Base-by-base conservation (phyloP, 2,329 filamentous ascomycete genomes). In the Fusarium equiseti region DNA sequence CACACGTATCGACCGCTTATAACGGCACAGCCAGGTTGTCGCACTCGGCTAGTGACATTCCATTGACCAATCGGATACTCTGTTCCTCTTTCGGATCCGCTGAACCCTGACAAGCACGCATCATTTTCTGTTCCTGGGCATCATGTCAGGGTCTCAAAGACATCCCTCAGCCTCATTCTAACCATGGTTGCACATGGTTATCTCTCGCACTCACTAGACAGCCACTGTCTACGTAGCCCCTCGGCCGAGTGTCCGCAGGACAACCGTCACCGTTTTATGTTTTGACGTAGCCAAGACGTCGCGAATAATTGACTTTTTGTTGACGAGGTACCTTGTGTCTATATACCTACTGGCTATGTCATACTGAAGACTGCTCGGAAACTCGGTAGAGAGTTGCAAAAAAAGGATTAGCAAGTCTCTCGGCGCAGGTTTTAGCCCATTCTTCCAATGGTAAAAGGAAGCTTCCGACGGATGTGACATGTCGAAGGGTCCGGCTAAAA, bases 1-100 rank as follows among this genome's bases (percentile, higher is more conserved):
- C 24, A 3, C 44, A 26, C 24, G 53, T 44, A 60, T 66, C 54
- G 61, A 22, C 31, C 26, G 9, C 61, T 63, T 49, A 22, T 60
- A 52, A 66, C 63, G 53, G 63, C 63, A 66, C 53, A 53, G 35
- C n/a, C 27, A 45, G 20, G 35, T 24, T 35, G 20, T 66, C 46
- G 61, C 53, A 66, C 61, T 53, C 59, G 59, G 44, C n/a, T 40
- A 50, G 18, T 1, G n/a, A n/a, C 7, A 20, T 10, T 16, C 16
- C 13, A 44, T 18, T 2, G 7, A 11, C 59, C 51, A 65, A 59
- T 64, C 7, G 16, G 2, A 24, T 9, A 15, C 22, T 15, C 4
- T 2, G 2, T 7, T 20, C 1, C 7, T 16, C 6, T 10, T 9
- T 5, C 8, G 13, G 1, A 12, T 24, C 48, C 60, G 29, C 35